A percentile compares a stretch with the other conserved stretches of the same genome.
Evolutionary conservation across 2,329 filamentous ascomycete genomes (phyloP).

Genomic region (Cladosporium colombiae): DNA sequence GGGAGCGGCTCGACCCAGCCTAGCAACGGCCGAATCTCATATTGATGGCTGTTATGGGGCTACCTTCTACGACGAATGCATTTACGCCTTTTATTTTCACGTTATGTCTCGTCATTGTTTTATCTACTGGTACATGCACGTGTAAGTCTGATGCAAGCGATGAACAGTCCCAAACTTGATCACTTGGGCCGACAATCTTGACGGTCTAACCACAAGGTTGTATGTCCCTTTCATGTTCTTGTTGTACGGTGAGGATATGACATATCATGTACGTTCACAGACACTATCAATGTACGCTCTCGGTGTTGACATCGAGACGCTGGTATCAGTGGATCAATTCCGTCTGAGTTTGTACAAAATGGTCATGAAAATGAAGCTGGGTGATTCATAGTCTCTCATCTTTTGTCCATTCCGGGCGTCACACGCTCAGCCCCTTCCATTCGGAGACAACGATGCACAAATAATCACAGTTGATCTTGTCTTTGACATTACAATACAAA

Average conservation of each 20-base stretch:
- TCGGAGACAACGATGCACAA: neutral
- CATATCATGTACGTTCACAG: neutral
- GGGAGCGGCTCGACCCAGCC: slow-evolving; percentile 2
- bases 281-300: neutral
- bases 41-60: neutral
- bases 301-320: neutral
- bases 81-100: too few species aligned
- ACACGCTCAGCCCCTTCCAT: neutral
- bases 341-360: neutral
- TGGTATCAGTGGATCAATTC: neutral
- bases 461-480: neutral
- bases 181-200: too few species aligned
- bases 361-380: neutral
- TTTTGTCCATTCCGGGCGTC: neutral
- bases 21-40: neutral
- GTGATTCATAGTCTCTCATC: neutral
- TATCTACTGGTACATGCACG: too few species aligned
- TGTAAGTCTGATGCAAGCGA: too few species aligned
- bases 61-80: too few species aligned
- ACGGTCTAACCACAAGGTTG: too few species aligned
- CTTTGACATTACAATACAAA: neutral
- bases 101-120: too few species aligned
- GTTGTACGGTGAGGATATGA: too few species aligned
- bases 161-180: too few species aligned
- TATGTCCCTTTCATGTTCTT: too few species aligned